Percentiles rank a stretch among this genome's conserved stretches.
Conservation (phyloP, 106 monocot species). For the Narthecium ossifragum region DNA sequence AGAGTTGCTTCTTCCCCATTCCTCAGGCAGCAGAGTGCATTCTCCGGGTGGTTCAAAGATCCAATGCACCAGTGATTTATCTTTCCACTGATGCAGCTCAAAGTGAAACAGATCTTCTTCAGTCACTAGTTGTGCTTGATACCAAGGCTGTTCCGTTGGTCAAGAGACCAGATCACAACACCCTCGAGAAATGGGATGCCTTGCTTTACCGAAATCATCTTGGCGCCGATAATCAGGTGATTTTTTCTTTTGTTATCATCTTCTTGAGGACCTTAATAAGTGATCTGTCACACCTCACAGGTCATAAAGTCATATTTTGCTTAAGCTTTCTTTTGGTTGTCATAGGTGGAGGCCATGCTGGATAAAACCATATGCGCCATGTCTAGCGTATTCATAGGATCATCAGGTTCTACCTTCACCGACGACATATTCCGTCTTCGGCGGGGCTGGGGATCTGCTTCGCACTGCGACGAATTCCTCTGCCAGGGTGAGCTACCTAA, state of each 20-base stretch:
- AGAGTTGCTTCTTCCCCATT: constrained; percentile 91
- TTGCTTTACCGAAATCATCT: constrained; percentile 79
- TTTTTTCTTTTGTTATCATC: no score
- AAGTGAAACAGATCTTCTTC: constrained; percentile 78
- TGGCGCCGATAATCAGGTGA: constrained; percentile 70
- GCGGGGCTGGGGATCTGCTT: constrained; percentile 31
- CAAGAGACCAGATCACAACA: constrained; percentile 65
- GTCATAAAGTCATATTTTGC: no score
- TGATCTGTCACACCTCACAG: no score
- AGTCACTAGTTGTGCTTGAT: constrained; percentile 52
- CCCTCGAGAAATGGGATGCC: constrained; percentile 91
- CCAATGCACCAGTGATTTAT: constrained; percentile 71
- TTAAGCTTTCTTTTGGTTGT: not conserved
- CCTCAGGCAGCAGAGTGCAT: constrained; percentile 95
- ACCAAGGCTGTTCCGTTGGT: constrained; percentile 55
- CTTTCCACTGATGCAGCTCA: constrained; percentile 94
- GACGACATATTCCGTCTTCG: constrained; percentile 37
- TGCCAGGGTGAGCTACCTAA: constrained; percentile 35
- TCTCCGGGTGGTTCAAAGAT: constrained; percentile 44
- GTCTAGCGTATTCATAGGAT: constrained; percentile 40
- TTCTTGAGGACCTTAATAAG: no score
- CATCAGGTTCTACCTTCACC: constrained; percentile 44
- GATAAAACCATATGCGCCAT: constrained; percentile 27
- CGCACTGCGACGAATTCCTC: constrained; percentile 33
- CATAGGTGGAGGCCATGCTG: constrained; percentile 19